A percentile compares a stretch with the other conserved stretches of the same genome.
Evolutionary conservation across 805 yeast genomes (phyloP).

Genomic region (Clavispora asparagi): DNA sequence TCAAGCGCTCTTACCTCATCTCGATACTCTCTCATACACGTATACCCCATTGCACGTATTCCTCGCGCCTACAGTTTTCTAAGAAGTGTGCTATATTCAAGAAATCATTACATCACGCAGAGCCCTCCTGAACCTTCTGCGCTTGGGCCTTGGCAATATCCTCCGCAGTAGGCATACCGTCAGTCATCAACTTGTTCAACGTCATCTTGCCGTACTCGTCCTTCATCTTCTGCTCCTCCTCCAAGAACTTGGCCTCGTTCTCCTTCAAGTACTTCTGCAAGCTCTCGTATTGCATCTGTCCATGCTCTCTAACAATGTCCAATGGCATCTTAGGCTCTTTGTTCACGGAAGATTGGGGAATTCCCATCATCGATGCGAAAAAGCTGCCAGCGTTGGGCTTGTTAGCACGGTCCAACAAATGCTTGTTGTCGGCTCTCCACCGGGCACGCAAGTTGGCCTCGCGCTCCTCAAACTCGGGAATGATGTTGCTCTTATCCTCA

Average conservation of each 20-base stretch:
- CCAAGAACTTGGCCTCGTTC: constrained; percentile 62
- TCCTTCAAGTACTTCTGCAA: constrained; percentile 61
- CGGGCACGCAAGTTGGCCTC: constrained; percentile 70
- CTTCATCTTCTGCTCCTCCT: constrained; percentile 82
- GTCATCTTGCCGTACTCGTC: constrained; percentile 80
- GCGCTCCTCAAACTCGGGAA: constrained; percentile 76
- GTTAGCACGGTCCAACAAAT: constrained; percentile 25
- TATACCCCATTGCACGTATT: too few species aligned
- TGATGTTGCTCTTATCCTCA: constrained; percentile 57
- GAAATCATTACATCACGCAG: constrained; percentile 1
- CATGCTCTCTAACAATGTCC: constrained; percentile 86
- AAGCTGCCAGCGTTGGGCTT: constrained; percentile 45
- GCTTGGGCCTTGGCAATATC: constrained; percentile 44
- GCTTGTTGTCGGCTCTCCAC: constrained; percentile 52
- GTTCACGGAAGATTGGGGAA: constrained; percentile 42
- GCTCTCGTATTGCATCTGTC: constrained; percentile 80
- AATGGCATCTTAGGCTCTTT: constrained; percentile 70
- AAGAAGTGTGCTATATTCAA: constrained; percentile 2
- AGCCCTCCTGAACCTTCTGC: constrained; percentile 20
- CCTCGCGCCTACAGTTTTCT: too few species aligned
- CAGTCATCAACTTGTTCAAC: constrained; percentile 77
- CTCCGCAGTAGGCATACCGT: constrained; percentile 75
- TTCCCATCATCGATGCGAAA: constrained; percentile 61
- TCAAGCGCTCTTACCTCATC: too few species aligned
- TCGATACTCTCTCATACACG: too few species aligned